These are phyloP conservation scores for Anisogramma anomala DNA, from an alignment of 2,329 filamentous ascomycete species.

Conservation along the genomic window DNA sequence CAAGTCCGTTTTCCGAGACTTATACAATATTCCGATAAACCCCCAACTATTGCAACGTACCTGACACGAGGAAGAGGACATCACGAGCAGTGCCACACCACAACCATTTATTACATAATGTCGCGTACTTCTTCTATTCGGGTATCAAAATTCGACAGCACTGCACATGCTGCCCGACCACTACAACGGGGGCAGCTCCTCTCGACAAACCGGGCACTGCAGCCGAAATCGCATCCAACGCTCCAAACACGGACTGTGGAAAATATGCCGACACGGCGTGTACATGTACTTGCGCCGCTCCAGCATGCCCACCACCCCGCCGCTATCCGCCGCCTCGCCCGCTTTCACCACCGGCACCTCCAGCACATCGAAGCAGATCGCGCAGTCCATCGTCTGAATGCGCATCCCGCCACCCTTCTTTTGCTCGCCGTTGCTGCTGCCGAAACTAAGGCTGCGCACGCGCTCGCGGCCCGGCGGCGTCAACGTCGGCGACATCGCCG, in stretches of 20 bases:
- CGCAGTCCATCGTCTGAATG: constrained; percentile 65
- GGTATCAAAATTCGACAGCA: neutral
- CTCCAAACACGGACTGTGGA: constrained; percentile 83
- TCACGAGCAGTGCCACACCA: neutral
- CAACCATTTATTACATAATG: too few relatives aligned
- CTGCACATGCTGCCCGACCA: neutral
- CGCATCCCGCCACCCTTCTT: constrained; percentile 20
- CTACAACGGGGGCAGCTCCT: constrained; percentile 75
- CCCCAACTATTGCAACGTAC: too few relatives aligned
- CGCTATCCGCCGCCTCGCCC: constrained; percentile 38
- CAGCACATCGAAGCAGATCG: constrained; percentile 85
- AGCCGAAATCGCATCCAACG: constrained; percentile 91
- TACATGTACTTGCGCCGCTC: constrained; percentile 87
- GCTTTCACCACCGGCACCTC: constrained; percentile 72
- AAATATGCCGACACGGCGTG: constrained; percentile 91
- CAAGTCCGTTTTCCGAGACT: too few relatives aligned
- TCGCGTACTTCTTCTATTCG: neutral
- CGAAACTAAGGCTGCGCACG: constrained; percentile 20
- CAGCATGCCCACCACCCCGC: constrained; percentile 56
- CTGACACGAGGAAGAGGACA: too few relatives aligned
- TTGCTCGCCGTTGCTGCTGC: constrained; percentile 18
- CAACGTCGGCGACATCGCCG: constrained; percentile 20
- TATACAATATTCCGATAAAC: too few relatives aligned
- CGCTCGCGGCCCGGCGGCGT: constrained; percentile 23
- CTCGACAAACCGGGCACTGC: constrained; percentile 90